phyloP scores from a whole-genome alignment of 768 basidiomycete genomes.

The Stropharia rugosoannulata region DNA sequence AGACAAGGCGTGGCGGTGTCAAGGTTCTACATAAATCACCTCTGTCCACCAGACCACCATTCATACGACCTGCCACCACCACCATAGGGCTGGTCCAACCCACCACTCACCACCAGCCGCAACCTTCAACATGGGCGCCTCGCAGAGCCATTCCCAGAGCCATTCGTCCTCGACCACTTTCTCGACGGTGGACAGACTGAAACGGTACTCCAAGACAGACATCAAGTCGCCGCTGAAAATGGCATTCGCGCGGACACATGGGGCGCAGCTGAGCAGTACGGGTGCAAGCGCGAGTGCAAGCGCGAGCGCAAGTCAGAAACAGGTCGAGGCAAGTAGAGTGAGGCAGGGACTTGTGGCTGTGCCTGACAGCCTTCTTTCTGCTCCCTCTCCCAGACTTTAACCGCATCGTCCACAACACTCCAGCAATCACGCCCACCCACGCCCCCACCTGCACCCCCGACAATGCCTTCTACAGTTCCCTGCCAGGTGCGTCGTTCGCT shows the following conservation, averaged over 20 bases:
- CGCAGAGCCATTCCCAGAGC: constrained; percentile 24
- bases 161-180: too few relatives aligned
- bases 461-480: constrained; percentile 42
- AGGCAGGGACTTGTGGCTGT: constrained; percentile 2
- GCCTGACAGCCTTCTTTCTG: not conserved
- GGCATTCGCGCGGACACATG: constrained; percentile 13
- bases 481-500: constrained; percentile 35
- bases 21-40: not conserved
- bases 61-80: too few relatives aligned
- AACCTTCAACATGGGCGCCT: constrained; percentile 27
- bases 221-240: constrained; percentile 17
- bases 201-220: constrained; percentile 22
- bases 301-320: not conserved
- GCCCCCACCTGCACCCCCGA: constrained; percentile 10
- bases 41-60: not conserved
- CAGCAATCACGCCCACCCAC: constrained; percentile 9
- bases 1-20: not conserved
- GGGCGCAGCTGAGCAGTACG: not conserved
- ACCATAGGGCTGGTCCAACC: not conserved
- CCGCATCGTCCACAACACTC: not conserved
- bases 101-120: not conserved
- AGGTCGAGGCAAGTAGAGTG: not conserved
- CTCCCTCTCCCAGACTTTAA: not conserved
- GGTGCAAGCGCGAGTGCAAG: not conserved
- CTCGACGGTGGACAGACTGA: constrained; percentile 16